Conservation (phyloP, 78 protist genomes). For the Dictyostelium intermedium region DNA sequence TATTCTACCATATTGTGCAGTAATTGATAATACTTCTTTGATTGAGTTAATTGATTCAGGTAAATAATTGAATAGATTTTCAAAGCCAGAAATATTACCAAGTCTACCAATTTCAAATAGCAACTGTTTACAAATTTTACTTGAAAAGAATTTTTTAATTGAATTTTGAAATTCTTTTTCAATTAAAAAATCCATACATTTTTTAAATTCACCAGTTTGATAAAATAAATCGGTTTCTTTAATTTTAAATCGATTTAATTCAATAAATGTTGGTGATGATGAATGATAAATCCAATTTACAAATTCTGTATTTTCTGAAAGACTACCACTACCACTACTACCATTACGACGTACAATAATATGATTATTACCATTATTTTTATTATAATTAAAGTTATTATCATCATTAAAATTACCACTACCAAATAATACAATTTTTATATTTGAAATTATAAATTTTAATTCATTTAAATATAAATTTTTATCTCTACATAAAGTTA, state of each 20-base stretch:
- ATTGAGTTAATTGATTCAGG: not conserved
- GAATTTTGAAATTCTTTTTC: not conserved
- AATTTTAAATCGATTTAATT: not conserved
- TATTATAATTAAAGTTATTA: too few relatives aligned
- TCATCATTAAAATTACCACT: not conserved
- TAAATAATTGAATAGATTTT: not conserved
- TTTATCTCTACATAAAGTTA: not conserved
- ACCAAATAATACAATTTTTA: not conserved
- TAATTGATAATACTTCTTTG: not conserved
- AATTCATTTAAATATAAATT: not conserved
- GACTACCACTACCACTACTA: not conserved
- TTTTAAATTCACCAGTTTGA: not conserved
- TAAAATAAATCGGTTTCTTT: not conserved
- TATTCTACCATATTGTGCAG: not conserved
- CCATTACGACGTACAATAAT: not conserved
- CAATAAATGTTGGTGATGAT: not conserved
- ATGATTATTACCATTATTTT: not conserved
- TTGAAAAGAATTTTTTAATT: not conserved
- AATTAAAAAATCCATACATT: not conserved
- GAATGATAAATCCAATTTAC: not conserved
- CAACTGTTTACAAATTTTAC: not conserved
- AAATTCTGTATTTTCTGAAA: not conserved
- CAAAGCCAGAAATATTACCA: not conserved
- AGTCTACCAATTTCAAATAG: not conserved
- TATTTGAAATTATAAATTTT: not conserved